Base-by-base conservation (phyloP, 148 eudicot species). In the Cornus suecica region DNA sequence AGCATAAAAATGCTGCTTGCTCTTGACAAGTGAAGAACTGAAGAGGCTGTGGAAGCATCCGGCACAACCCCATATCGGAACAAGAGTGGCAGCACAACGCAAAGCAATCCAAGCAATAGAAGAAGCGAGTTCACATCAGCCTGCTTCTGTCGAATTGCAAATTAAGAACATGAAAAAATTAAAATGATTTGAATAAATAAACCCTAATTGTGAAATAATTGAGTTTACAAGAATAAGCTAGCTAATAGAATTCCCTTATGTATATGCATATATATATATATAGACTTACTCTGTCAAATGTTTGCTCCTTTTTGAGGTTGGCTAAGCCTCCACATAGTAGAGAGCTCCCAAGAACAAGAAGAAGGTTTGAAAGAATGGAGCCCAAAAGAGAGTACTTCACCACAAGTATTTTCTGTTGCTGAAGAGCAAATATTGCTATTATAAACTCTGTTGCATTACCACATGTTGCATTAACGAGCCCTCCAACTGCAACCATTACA, bases 371-470 rank as follows among this genome's bases (percentile, higher is more conserved):
- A 31, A 88, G 83, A 58, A 90, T 80, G 20, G 94, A 90, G 41
- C 94, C 94, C 25, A 88, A 52, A 70, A 90, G 94, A 72, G 91
- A 88, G 78, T 83, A 88, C 82, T 90, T 88, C 26, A 90, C 42
- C 29, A 90, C 91, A 25, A 74, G 78, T 64, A 86, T 84, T 76
- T 86, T 90, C 30, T 78, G 28, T 76, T 81, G 78, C 32, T 74
- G 73, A 45, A 90, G 88, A 30, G 94, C 94, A 25, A 86, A 79
- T 41, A 90, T 76, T 58, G 94, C 91, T 80, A 90, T 88, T 64
- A 90, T 88, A 8, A 90, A 83, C 79, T 90, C 94, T 28, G 91
- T 88, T 58, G 86, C 91, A 82, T 88, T 90, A n/a, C 94, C 94
- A 75, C 89, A 90, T 61, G 94, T 88, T 72, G 94, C 94, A 82